A percentile compares a stretch with the other conserved stretches of the same genome.
phyloP scores from a whole-genome alignment of 2,329 filamentous ascomycete genomes.

The Paecilomyces sp. region DNA sequence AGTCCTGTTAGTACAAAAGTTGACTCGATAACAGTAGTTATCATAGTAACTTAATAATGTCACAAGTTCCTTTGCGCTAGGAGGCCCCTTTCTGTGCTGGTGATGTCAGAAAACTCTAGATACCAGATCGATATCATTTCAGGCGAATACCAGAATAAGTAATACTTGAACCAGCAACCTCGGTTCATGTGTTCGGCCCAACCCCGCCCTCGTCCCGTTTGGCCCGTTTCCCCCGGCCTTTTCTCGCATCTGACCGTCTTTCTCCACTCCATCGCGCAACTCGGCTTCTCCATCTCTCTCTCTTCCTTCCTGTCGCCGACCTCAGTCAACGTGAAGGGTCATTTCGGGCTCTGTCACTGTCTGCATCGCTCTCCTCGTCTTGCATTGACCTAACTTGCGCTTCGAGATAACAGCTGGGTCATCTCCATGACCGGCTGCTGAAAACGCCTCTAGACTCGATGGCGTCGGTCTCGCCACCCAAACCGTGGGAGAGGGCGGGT shows the following conservation, averaged over 20 bases:
- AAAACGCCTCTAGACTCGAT: conserved; percentile 30
- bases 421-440: conserved; percentile 23
- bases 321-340: not conserved
- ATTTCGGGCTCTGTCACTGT: not conserved
- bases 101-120: no score
- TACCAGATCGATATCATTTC: no score
- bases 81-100: no score
- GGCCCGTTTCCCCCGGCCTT: not conserved
- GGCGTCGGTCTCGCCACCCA: conserved; percentile 73
- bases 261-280: not conserved
- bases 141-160: no score
- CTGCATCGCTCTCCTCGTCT: not conserved
- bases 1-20: no score
- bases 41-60: no score
- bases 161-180: not conserved
- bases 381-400: not conserved
- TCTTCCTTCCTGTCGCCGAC: not conserved
- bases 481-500: conserved; percentile 88
- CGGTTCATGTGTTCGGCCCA: not conserved
- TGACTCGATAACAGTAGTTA: no score
- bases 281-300: not conserved
- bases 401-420: not conserved
- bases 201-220: not conserved
- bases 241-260: not conserved
- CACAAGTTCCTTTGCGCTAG: no score